Conservation (phyloP, 2,329 filamentous ascomycete species). For the Penicillium sp. region DNA sequence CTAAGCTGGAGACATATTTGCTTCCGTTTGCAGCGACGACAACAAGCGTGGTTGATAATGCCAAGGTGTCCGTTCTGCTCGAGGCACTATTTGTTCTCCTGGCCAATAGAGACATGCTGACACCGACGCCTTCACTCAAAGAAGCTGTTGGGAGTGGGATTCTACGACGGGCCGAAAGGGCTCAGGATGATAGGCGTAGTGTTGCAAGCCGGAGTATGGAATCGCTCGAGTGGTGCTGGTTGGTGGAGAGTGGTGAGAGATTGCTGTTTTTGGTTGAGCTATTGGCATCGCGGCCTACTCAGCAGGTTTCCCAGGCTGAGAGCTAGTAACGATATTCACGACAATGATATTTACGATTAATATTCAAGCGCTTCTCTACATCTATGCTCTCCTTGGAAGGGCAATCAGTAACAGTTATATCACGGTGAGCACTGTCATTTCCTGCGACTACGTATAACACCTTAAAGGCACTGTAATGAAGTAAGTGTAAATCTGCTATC, state of each 20-base stretch:
- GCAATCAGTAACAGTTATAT: neutral
- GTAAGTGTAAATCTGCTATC: neutral
- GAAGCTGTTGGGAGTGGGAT: constrained; percentile 53
- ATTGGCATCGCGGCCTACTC: constrained; percentile 17
- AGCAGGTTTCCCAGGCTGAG: neutral
- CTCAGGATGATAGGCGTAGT: constrained; percentile 45
- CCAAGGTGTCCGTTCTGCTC: constrained; percentile 64
- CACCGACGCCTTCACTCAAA: constrained; percentile 37
- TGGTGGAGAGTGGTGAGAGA: constrained; percentile 42
- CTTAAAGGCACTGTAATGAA: neutral
- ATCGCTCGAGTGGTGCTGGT: constrained; percentile 36
- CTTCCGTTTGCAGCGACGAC: constrained; percentile 62
- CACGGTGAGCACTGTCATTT: neutral
- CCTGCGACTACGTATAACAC: neutral
- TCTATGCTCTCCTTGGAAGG: neutral
- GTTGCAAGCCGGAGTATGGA: constrained; percentile 35
- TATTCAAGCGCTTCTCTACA: neutral
- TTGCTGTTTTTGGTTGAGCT: constrained; percentile 37
- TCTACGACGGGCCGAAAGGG: constrained; percentile 45
- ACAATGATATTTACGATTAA: constrained; percentile 9
- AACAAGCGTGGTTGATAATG: constrained; percentile 61
- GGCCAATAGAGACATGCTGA: constrained; percentile 32
- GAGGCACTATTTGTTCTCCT: constrained; percentile 61
- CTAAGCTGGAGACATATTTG: constrained; percentile 56
- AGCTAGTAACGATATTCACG: constrained; percentile 4